phyloP scores from a whole-genome alignment of 768 basidiomycete species.

The Omphalotus guepiniiformis region DNA sequence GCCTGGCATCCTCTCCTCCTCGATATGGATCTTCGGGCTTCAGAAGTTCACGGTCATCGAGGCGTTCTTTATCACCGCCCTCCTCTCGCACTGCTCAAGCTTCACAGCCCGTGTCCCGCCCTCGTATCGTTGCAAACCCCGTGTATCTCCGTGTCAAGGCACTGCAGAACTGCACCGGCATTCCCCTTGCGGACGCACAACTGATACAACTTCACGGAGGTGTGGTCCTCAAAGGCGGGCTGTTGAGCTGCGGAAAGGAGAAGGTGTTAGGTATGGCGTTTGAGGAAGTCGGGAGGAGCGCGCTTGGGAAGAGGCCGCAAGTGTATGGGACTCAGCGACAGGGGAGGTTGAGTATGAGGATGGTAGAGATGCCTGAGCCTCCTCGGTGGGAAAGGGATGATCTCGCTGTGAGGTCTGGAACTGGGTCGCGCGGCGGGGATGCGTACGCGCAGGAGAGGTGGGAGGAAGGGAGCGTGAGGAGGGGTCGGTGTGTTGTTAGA shows the following conservation, averaged over 20 bases:
- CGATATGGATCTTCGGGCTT: conserved; percentile 3
- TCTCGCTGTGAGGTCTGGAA: conserved; percentile 14
- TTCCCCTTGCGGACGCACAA: not conserved
- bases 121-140: conserved; percentile 4
- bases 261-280: conserved; percentile 6
- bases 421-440: not conserved
- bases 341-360: not conserved
- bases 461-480: conserved; percentile 6
- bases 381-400: not conserved
- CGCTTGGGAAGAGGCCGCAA: not conserved
- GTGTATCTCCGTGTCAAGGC: conserved; percentile 7
- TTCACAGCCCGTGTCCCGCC: not conserved
- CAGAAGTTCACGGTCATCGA: not conserved
- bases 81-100: not conserved
- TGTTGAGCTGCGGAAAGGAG: conserved; percentile 3
- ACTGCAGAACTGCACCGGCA: conserved; percentile 4
- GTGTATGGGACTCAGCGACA: not conserved
- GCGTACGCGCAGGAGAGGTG: not conserved
- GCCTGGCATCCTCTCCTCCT: conserved; percentile 4
- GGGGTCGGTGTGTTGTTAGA: conserved; percentile 7
- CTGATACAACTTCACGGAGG: not conserved
- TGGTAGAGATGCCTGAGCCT: conserved; percentile 1
- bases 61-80: not conserved
- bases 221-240: not conserved
- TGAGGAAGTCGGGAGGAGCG: conserved; percentile 6